Percentiles rank a stretch among this genome's conserved stretches.
Conservation (phyloP, 805 yeast species). For the Wickerhamomyces tratensis region DNA sequence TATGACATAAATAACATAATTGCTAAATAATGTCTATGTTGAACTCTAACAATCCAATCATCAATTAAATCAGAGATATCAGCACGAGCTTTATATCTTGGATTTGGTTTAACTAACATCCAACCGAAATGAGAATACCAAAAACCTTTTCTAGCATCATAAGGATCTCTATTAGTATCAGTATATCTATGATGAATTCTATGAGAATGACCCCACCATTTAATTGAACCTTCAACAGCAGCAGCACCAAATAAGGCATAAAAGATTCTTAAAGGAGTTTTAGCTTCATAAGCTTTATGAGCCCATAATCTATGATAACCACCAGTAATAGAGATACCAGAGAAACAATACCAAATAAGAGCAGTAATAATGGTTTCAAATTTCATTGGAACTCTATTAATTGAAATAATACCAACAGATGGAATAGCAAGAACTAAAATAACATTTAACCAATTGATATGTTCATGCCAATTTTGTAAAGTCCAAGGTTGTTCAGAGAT, state of each 20-base stretch:
- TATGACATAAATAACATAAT: slow-evolving; percentile 55
- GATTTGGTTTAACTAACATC: slow-evolving; percentile 77
- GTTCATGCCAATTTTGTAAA: slow-evolving; percentile 56
- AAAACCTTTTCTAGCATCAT: slow-evolving; percentile 76
- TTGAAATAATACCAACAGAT: slow-evolving; percentile 35
- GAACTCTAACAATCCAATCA: slow-evolving; percentile 74
- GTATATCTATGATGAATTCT: slow-evolving; percentile 84
- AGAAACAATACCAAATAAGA: slow-evolving; percentile 40
- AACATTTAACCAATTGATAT: slow-evolving; percentile 72
- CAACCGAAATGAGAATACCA: slow-evolving; percentile 84
- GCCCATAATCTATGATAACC: slow-evolving; percentile 80
- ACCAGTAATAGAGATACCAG: slow-evolving; percentile 74
- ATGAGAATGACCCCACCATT: slow-evolving; percentile 86
- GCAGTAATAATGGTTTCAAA: slow-evolving; percentile 33
- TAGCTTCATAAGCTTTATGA: slow-evolving; percentile 63
- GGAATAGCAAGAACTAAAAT: slow-evolving; percentile 58
- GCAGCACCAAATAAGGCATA: slow-evolving; percentile 78
- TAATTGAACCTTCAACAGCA: slow-evolving; percentile 75
- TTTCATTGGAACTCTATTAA: slow-evolving; percentile 38
- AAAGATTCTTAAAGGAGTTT: slow-evolving; percentile 48
- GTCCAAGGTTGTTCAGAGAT: slow-evolving; percentile 81
- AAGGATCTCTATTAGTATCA: slow-evolving; percentile 76
- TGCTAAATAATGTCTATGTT: slow-evolving; percentile 66
- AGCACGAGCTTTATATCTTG: slow-evolving; percentile 73
- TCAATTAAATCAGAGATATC: slow-evolving; percentile 70